Conservation (phyloP, 768 basidiomycete genomes). For the Suillus americanus region DNA sequence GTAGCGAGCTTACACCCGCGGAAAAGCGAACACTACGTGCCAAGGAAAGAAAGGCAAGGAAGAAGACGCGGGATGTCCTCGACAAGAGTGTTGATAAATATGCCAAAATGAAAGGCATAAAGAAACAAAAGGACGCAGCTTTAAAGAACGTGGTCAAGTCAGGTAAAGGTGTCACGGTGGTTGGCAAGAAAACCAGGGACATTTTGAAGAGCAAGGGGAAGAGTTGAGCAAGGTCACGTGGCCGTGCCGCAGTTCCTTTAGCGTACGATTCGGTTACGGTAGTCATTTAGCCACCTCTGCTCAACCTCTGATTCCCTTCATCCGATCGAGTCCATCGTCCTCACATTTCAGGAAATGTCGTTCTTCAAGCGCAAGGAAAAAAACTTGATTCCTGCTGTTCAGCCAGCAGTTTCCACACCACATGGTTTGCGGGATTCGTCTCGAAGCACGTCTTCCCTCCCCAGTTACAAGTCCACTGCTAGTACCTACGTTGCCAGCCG, state of each 20-base stretch:
- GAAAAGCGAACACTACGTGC: constrained; percentile 76
- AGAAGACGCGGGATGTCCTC: constrained; percentile 63
- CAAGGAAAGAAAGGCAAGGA: constrained; percentile 69
- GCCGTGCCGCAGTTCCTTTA: neutral
- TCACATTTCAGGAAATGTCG: constrained; percentile 18
- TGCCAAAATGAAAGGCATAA: constrained; percentile 56
- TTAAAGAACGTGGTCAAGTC: constrained; percentile 80
- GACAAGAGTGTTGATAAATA: constrained; percentile 66
- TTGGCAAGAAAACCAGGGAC: constrained; percentile 63
- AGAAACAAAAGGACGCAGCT: constrained; percentile 83
- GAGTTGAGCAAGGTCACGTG: constrained; percentile 5
- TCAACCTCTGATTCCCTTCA: neutral
- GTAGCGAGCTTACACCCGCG: constrained; percentile 79
- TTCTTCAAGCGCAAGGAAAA: constrained; percentile 67
- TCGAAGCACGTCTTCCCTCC: constrained; percentile 38
- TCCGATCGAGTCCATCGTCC: neutral
- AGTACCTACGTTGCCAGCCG: constrained; percentile 69
- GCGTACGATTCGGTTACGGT: neutral
- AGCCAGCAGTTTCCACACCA: constrained; percentile 29
- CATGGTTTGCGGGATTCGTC: constrained; percentile 29
- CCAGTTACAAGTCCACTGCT: constrained; percentile 50
- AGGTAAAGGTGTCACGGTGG: constrained; percentile 83
- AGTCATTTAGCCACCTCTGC: neutral
- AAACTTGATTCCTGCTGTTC: constrained; percentile 66
- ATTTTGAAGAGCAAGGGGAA: constrained; percentile 31